Conservation (phyloP, 2,329 filamentous ascomycete genomes). For the Fusarium cicatricum region DNA sequence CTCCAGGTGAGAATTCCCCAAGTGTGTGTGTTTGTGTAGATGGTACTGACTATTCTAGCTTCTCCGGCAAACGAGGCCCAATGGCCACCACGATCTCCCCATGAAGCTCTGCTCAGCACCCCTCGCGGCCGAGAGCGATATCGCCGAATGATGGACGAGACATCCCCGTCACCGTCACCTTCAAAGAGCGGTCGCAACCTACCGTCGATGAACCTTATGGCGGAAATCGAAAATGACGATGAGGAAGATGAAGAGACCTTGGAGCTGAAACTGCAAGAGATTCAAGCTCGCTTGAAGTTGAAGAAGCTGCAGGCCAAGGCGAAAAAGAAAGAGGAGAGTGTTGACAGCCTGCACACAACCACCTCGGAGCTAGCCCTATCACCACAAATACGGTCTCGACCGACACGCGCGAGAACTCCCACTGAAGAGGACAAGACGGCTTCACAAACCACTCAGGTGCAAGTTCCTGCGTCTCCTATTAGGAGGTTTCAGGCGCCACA, state of each 20-base stretch:
- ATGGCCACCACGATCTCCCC: conserved; percentile 74
- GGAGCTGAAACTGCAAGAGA: conserved; percentile 84
- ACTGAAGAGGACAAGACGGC: conserved; percentile 30
- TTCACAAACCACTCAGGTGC: conserved; percentile 56
- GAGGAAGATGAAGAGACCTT: conserved; percentile 91
- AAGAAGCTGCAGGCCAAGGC: conserved; percentile 76
- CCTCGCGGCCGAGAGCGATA: conserved; percentile 82
- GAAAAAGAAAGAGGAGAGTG: conserved; percentile 33
- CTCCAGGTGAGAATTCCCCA: conserved; percentile 38
- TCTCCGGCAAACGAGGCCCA: conserved; percentile 57
- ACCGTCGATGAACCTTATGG: conserved; percentile 45
- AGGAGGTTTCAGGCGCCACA: conserved; percentile 61
- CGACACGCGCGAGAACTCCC: conserved; percentile 41
- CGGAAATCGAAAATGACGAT: conserved; percentile 53
- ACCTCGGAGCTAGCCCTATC: conserved; percentile 39
- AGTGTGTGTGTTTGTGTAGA: background rate
- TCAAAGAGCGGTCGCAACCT: conserved; percentile 40
- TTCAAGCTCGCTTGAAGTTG: conserved; percentile 85
- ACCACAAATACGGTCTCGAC: conserved; percentile 26
- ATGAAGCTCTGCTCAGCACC: conserved; percentile 70
- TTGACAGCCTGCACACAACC: conserved; percentile 24
- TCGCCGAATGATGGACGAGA: conserved; percentile 70
- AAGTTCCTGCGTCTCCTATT: conserved; percentile 81
- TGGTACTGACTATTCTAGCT: conserved; percentile 33
- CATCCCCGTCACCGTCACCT: conserved; percentile 75